Base-by-base conservation (phyloP, 2,329 filamentous ascomycete species). In the Tolypocladium ophioglossoides region DNA sequence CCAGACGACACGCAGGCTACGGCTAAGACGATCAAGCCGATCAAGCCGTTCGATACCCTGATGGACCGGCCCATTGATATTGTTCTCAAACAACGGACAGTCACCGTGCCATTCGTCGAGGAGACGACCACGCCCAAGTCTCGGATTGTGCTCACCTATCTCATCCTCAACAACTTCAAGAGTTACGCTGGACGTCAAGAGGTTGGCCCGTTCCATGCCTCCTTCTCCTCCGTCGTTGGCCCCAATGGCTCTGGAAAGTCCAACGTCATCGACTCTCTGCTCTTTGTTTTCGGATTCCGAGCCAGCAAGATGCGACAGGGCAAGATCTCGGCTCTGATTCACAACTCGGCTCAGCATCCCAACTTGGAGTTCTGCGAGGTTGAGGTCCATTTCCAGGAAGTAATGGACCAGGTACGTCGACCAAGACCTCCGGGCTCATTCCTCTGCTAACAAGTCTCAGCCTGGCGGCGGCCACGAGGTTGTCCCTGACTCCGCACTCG, bases 271-370 rank as follows among this genome's bases (percentile, higher is more conserved):
- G 94, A 99, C 71, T 96, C 94, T 2, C 76, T 99, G 32, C 82
- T 99, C 1, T 99, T 99, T 65, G 94, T 99, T n/a, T 99, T 99
- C 67, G 94, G 95, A 53, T 99, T 99, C 75, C 86, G 94, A 56
- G 94, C 94, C 44, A 97, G 92, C 78, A 99, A 99, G 74, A 99
- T 99, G 94, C 83, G 94, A 65, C 94, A 99, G 70, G 94, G 94
- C 65, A 99, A 99, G 74, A 91, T 99, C 50, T 99, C 94, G 1
- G 94, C 94, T 4, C 76, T 99, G 50, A 99, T 99, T 61, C 94
- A 99, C 74, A 99, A 97, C 69, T 97, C 94, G 14, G 91, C 91
- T 0, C 82, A 88, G 54, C 83, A 87, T 62, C 91, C 91, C 0
- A 82, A 96, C 63, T 74, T 99, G 22, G 89, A 95, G 50, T 85